These are phyloP conservation scores for Tuber aestivum DNA, from an alignment of 495 filamentous ascomycete genomes.

Conservation along the genomic window DNA sequence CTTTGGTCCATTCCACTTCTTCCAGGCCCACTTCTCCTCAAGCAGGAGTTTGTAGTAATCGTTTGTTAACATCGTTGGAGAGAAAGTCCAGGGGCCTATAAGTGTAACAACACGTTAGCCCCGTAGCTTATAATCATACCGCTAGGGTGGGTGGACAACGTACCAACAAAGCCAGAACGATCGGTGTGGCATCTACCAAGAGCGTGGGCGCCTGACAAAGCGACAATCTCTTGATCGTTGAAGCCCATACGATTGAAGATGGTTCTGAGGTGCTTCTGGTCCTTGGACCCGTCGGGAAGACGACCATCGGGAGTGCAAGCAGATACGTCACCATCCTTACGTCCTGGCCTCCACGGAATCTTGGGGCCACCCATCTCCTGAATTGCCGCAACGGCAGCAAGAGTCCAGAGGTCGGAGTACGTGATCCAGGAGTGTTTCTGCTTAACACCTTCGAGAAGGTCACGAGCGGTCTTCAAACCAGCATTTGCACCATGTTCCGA, in stretches of 20 bases:
- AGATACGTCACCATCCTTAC: conserved; percentile 70
- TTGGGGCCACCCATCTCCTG: conserved; percentile 90
- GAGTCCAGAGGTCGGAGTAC: conserved; percentile 95
- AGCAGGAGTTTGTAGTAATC: conserved; percentile 85
- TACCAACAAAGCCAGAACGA: conserved; percentile 73
- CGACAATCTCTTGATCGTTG: conserved; percentile 94
- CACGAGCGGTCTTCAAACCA: conserved; percentile 77
- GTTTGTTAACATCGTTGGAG: conserved; percentile 87
- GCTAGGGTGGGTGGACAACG: neutral
- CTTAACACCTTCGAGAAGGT: conserved; percentile 90
- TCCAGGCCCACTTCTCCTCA: conserved; percentile 84
- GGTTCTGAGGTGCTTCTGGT: conserved; percentile 73
- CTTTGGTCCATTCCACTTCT: conserved; percentile 88
- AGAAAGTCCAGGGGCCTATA: conserved; percentile 83
- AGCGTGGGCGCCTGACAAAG: conserved; percentile 82
- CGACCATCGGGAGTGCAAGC: conserved; percentile 93
- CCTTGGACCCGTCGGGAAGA: conserved; percentile 82
- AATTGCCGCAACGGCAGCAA: conserved; percentile 75
- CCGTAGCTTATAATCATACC: neutral
- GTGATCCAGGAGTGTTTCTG: conserved; percentile 88
- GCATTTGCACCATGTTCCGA: conserved; percentile 90
- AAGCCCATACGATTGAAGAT: conserved; percentile 98
- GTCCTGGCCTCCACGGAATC: conserved; percentile 87
- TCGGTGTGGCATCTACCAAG: conserved; percentile 87
- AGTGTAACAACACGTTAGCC: conserved; percentile 12